A percentile compares a stretch with the other conserved stretches of the same genome.
Conservation (phyloP, 2,329 filamentous ascomycete species). For the Diaporthe citri region DNA sequence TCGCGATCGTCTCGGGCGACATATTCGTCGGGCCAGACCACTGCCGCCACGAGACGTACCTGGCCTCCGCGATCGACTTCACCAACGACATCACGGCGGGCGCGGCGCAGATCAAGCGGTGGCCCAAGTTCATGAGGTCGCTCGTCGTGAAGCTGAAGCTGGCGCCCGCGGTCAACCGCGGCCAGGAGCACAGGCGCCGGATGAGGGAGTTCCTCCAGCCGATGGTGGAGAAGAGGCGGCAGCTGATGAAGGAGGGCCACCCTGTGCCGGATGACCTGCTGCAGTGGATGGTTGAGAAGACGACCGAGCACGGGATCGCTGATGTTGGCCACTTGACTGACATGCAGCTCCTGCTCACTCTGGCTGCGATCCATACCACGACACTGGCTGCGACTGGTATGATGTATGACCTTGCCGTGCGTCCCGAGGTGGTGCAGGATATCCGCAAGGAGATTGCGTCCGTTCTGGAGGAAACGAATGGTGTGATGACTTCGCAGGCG, state of each 20-base stretch:
- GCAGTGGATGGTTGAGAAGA: slow-evolving; percentile 53
- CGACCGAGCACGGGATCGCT: slow-evolving; percentile 15
- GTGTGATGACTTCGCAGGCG: slow-evolving; percentile 40
- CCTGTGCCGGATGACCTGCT: slow-evolving; percentile 54
- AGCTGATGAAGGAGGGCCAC: slow-evolving; percentile 11
- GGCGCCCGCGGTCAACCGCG: slow-evolving; percentile 6
- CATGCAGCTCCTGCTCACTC: slow-evolving; percentile 54
- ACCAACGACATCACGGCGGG: slow-evolving; percentile 46
- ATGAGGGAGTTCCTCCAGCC: slow-evolving; percentile 39
- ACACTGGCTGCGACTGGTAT: slow-evolving; percentile 55
- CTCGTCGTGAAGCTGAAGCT: slow-evolving; percentile 25
- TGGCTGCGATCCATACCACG: slow-evolving; percentile 62
- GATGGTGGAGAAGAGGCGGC: slow-evolving; percentile 43
- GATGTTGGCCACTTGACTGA: slow-evolving; percentile 51
- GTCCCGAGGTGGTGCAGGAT: slow-evolving; percentile 61
- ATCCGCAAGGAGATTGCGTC: slow-evolving; percentile 61
- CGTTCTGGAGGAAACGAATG: slow-evolving; percentile 48
- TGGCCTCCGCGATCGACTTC: slow-evolving; percentile 56
- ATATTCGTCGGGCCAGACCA: slow-evolving; percentile 58
- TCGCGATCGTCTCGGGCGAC: slow-evolving; percentile 55
- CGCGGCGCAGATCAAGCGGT: slow-evolving; percentile 46
- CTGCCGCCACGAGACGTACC: slow-evolving; percentile 54
- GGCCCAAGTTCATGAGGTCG: slow-evolving; percentile 35
- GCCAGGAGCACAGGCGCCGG: slow-evolving; percentile 28
- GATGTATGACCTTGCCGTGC: slow-evolving; percentile 62